Conservation (phyloP, 495 filamentous ascomycete species). For the Aspergillus bertholletiae region DNA sequence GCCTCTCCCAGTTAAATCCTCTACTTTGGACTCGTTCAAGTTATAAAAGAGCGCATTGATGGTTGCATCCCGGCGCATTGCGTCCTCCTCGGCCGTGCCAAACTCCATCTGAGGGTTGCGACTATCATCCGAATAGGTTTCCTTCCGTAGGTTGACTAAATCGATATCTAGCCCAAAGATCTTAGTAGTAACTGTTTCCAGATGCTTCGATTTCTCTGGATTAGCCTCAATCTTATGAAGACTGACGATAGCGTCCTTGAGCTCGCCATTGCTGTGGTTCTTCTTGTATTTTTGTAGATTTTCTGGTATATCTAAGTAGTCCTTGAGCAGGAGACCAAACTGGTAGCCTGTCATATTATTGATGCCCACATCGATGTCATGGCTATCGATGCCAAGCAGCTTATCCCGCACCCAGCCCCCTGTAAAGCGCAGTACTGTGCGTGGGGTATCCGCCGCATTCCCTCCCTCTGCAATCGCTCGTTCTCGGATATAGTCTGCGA, state of each 20-base stretch:
- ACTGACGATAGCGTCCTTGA: slow-evolving; percentile 41
- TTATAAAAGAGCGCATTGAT: slow-evolving; percentile 98
- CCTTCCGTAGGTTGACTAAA: slow-evolving; percentile 89
- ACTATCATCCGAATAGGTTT: slow-evolving; percentile 81
- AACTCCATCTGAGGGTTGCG: slow-evolving; percentile 92
- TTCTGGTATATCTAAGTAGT: slow-evolving; percentile 52
- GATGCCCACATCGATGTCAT: slow-evolving; percentile 95
- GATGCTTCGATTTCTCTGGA: slow-evolving; percentile 95
- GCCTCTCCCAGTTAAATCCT: slow-evolving; percentile 79
- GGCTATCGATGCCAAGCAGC: slow-evolving; percentile 71
- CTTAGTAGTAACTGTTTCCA: slow-evolving; percentile 85
- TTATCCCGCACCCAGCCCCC: slow-evolving; percentile 99
- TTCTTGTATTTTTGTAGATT: slow-evolving; percentile 53
- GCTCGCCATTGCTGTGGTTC: slow-evolving; percentile 21
- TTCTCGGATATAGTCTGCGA: slow-evolving; percentile 63
- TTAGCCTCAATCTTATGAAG: slow-evolving; percentile 81
- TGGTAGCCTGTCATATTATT: slow-evolving; percentile 89
- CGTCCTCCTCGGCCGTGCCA: slow-evolving; percentile 87
- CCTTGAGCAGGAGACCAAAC: slow-evolving; percentile 65
- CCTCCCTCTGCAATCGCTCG: slow-evolving; percentile 41
- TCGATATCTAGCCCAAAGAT: slow-evolving; percentile 89
- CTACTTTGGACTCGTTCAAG: slow-evolving; percentile 65
- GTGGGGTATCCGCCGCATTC: slow-evolving; percentile 15
- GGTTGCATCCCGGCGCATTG: slow-evolving; percentile 84
- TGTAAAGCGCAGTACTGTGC: slow-evolving; percentile 71